Conservation (phyloP, 129 eudicot genomes). For the Calendula officinalis region DNA sequence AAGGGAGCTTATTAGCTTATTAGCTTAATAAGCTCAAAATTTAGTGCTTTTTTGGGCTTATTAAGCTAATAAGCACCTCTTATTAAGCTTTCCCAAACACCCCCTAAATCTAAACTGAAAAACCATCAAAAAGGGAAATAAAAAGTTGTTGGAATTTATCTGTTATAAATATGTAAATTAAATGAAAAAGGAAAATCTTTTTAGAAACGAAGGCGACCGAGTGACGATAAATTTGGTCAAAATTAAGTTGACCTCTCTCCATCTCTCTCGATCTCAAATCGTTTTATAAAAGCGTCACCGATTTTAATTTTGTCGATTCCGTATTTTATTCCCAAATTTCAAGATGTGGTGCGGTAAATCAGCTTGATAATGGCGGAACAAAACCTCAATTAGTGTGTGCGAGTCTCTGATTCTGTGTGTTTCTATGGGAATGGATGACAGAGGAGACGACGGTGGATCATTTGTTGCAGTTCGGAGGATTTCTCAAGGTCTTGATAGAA, state of each 20-base stretch:
- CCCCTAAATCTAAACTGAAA: no score
- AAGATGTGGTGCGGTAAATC: slow-evolving; percentile 16
- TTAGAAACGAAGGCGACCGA: background rate
- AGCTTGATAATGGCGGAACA: slow-evolving; percentile 11
- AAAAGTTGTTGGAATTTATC: no score
- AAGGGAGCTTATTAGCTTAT: no score
- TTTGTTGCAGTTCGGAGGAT: slow-evolving; percentile 92
- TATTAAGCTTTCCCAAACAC: no score
- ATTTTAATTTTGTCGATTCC: slow-evolving; percentile 14
- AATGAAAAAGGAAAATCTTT: background rate
- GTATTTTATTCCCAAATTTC: slow-evolving; percentile 24
- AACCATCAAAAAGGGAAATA: no score
- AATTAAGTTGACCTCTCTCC: slow-evolving; percentile 31
- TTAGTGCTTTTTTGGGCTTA: no score
- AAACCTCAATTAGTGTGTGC: slow-evolving; percentile 18
- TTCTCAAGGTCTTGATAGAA: slow-evolving; percentile 76
- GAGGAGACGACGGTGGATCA: slow-evolving; percentile 53
- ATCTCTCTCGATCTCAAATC: slow-evolving; percentile 22
- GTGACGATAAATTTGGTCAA: slow-evolving; percentile 23
- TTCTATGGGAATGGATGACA: slow-evolving; percentile 47
- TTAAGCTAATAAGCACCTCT: no score
- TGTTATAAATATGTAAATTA: background rate
- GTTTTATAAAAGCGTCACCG: slow-evolving; percentile 16
- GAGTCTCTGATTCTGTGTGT: slow-evolving; percentile 1
- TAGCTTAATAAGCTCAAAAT: no score